A percentile compares a stretch with the other conserved stretches of the same genome.
phyloP scores from a whole-genome alignment of 345 rosid species.

The Noccaea caerulescens region DNA sequence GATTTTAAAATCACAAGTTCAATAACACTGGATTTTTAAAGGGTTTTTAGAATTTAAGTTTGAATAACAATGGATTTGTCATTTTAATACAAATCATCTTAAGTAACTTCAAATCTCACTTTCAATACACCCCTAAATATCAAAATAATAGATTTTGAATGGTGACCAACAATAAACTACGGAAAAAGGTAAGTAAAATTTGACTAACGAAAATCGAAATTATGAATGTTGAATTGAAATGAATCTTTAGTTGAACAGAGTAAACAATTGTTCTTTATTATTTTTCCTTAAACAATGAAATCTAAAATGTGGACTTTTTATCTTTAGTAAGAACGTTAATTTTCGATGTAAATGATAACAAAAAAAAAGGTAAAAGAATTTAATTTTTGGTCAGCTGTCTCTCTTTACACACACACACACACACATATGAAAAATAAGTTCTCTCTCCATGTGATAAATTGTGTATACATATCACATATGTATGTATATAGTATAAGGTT shows the following conservation, averaged over 20 bases:
- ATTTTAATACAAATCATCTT: too few species aligned
- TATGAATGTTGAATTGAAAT: neutral
- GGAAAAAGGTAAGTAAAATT: neutral
- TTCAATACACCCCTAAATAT: too few species aligned
- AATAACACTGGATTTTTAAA: too few species aligned
- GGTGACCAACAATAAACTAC: neutral
- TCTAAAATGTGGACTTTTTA: neutral
- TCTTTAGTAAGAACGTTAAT: neutral
- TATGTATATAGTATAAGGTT: slow-evolving; percentile 2
- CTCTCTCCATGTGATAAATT: slow-evolving; percentile 12
- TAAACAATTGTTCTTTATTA: neutral
- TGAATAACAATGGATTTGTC: too few species aligned
- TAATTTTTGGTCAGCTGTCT: slow-evolving; percentile 23
- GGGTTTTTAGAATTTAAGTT: too few species aligned
- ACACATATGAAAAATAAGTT: slow-evolving; percentile 16
- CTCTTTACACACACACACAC: slow-evolving; percentile 16
- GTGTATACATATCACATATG: too few species aligned
- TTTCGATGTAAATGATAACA: neutral
- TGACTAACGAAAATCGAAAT: neutral
- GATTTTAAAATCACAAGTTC: too few species aligned
- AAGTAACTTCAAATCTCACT: too few species aligned
- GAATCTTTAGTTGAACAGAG: neutral
- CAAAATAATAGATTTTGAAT: neutral
- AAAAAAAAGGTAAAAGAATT: neutral
- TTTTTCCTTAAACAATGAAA: neutral